These are phyloP conservation scores for Microcyclospora tardicrescens DNA, from an alignment of 2,329 filamentous ascomycete genomes.

Conservation along the genomic window DNA sequence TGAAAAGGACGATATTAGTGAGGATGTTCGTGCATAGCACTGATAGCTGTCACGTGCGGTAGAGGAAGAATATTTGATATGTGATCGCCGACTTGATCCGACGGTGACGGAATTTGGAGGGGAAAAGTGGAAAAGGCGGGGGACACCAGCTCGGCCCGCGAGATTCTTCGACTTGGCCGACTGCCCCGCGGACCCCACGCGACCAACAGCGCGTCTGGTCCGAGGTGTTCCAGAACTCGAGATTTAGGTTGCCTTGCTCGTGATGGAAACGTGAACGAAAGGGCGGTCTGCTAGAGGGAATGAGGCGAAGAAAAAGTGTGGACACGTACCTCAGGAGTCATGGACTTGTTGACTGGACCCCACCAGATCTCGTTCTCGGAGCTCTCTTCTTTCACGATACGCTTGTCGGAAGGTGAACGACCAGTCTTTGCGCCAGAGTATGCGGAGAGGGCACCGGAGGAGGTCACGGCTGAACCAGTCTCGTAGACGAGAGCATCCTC, in stretches of 20 bases:
- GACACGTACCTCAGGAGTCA: constrained; percentile 82
- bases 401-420: constrained; percentile 92
- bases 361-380: constrained; percentile 95
- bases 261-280: no score
- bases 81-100: neutral
- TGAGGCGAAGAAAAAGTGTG: neutral
- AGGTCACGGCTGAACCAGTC: constrained; percentile 93
- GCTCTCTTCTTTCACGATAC: constrained; percentile 80
- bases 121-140: no score
- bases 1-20: neutral
- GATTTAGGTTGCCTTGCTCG: no score
- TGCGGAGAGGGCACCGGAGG: constrained; percentile 83
- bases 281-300: neutral
- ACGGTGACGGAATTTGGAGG: neutral
- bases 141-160: no score
- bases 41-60: no score
- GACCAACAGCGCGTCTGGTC: no score
- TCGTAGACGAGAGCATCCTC: constrained; percentile 99
- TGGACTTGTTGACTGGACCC: constrained; percentile 99
- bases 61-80: neutral
- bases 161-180: no score
- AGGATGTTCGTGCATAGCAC: neutral
- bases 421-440: constrained; percentile 98
- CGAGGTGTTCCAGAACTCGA: no score
- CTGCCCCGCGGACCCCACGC: no score